Evolutionary conservation across 108 stramenopile genomes (phyloP).

Genomic region (Nitzschia putrida): DNA sequence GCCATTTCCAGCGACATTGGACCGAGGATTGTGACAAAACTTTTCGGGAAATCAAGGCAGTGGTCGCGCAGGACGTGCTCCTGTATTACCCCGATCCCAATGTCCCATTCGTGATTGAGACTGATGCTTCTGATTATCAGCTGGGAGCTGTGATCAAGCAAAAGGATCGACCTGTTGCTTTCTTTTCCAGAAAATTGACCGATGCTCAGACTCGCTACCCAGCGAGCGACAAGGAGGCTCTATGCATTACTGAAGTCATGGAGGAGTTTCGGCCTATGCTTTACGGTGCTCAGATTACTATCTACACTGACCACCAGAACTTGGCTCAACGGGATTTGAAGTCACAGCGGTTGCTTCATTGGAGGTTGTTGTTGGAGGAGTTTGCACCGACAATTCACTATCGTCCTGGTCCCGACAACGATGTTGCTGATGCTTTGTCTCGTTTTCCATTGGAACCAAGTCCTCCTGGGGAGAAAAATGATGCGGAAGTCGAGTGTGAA

Average conservation of each 20-base stretch:
- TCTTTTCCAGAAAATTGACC: slow-evolving; percentile 26
- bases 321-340: too few species aligned
- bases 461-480: slow-evolving; percentile 41
- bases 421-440: too few species aligned
- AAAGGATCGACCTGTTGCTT: slow-evolving; percentile 25
- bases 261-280: slow-evolving; percentile 15
- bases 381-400: too few species aligned
- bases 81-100: slow-evolving; percentile 37
- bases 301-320: too few species aligned
- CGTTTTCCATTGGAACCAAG: too few species aligned
- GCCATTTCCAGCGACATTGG: slow-evolving; percentile 29
- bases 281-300: slow-evolving; percentile 26
- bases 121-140: slow-evolving; percentile 46
- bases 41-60: too few species aligned
- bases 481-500: slow-evolving; percentile 5
- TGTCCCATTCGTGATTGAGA: slow-evolving; percentile 39
- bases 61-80: slow-evolving; percentile 18
- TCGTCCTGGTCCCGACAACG: too few species aligned
- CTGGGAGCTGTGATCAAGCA: too few species aligned
- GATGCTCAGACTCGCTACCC: slow-evolving; percentile 21
- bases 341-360: too few species aligned
- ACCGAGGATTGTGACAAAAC: slow-evolving; percentile 11
- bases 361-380: too few species aligned
- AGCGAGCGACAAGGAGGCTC: slow-evolving; percentile 26
- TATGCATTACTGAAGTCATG: slow-evolving; percentile 33